phyloP scores from a whole-genome alignment of 2,329 filamentous ascomycete species.

The Clonostachys byssicola region DNA sequence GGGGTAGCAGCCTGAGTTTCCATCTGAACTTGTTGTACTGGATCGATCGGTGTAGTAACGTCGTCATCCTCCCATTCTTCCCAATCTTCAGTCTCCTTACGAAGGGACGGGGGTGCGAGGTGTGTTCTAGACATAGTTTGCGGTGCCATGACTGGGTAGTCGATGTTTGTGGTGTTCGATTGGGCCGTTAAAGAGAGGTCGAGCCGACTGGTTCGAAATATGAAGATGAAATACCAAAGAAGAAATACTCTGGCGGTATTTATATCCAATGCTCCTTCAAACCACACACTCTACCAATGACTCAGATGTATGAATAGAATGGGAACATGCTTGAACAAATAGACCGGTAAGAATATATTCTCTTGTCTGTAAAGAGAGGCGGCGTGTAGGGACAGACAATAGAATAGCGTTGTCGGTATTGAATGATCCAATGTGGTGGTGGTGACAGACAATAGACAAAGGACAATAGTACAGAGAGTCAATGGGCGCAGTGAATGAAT shows the following conservation, averaged over 20 bases:
- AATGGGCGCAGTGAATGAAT: no score
- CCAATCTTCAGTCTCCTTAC: conserved; percentile 35
- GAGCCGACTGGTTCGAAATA: background rate
- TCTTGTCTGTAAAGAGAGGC: no score
- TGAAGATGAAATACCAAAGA: background rate
- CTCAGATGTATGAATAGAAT: no score
- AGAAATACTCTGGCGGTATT: background rate
- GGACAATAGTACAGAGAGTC: no score
- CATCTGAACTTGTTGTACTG: conserved; percentile 27
- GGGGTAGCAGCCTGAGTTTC: background rate
- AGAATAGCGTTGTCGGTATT: no score
- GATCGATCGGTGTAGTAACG: conserved; percentile 30
- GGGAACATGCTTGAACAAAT: no score
- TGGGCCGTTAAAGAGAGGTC: background rate
- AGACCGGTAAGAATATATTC: no score
- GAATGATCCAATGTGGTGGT: no score
- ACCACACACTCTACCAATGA: no score
- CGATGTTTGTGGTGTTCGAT: conserved; percentile 6
- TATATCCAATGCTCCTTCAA: background rate
- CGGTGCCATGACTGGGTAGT: background rate
- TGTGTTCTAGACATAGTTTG: conserved; percentile 2
- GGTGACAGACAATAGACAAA: no score
- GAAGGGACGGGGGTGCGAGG: background rate
- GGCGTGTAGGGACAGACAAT: no score
- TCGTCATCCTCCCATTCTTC: conserved; percentile 51